Evolutionary conservation across 2,329 filamentous ascomycete genomes (phyloP), one percentile per base, ranked within the genome.

Genomic region (Nigrospora osmanthi): DNA sequence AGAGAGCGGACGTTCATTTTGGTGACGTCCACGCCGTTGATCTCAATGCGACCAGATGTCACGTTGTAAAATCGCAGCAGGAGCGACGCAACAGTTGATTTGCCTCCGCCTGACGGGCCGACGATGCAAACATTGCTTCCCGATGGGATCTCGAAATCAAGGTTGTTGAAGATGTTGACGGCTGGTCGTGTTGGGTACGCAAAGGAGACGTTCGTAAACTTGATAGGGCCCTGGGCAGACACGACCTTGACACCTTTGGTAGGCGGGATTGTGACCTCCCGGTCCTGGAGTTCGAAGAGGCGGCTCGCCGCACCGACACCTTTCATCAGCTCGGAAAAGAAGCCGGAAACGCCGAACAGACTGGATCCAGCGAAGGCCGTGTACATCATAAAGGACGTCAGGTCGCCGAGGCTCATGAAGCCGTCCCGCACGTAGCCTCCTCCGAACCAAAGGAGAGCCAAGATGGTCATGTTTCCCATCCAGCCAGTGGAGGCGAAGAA

Each of bases 321-420:
- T 66, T 98, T 98, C 93, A 98, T 98, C 49, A 98, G 75, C 62
- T 98, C 93, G 0, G 90, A 95, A 66, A 96, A 98, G 68, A 98
- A 98, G 46, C 87, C 89, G 4, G 89, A 95, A 2, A 98, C 73
- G 4, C 93, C 93, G 55, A 97, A 95, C 51, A 98, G 78, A 65
- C 88, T 95, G 40, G 87, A 93, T 3, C 81, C 81, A 7, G 81
- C 80, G 63, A 83, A 97, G 4, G 88, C 91, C 3, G 90, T 95
- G 65, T 97, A 98, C 91, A 98, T 97, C 70, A 98, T 78, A 67
- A 98, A 98, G 0, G 89, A 95, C 1, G 93, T 94, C 37, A 98
- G 69, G 53, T 98, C 91, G 55, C 93, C 93, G 40, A 97, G 83
- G 9, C 81, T 88, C 70, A 98, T 93, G 36, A 83, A 74, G 2